A percentile compares a stretch with the other conserved stretches of the same genome.
Evolutionary conservation across 495 filamentous ascomycete species (phyloP).

Genomic region (Lophium mytilinum): DNA sequence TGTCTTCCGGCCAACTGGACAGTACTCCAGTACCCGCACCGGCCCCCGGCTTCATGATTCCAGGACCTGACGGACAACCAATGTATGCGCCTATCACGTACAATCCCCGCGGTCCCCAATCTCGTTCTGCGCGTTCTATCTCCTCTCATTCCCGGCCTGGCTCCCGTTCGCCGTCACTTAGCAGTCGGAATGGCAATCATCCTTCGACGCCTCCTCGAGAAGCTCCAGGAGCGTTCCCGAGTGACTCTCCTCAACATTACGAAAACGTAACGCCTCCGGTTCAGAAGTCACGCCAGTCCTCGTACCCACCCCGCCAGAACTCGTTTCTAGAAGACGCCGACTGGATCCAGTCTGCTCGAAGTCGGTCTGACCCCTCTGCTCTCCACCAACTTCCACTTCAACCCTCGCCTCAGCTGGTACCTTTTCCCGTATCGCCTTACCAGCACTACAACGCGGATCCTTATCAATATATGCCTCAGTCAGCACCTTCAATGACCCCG

Average conservation of each 20-base stretch:
- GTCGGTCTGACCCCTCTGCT: conserved; percentile 20
- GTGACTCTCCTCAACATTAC: conserved; percentile 11
- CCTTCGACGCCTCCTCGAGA: conserved; percentile 24
- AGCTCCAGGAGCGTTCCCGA: conserved; percentile 20
- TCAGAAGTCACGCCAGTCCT: conserved; percentile 22
- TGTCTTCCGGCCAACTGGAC: conserved; percentile 4
- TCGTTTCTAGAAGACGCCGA: conserved; percentile 25
- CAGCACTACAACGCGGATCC: conserved; percentile 19
- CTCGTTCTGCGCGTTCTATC: conserved; percentile 6
- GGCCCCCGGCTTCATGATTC: conserved; percentile 28
- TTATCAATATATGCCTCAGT: conserved; percentile 11
- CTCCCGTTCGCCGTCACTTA: conserved; percentile 30
- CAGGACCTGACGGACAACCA: conserved; percentile 29
- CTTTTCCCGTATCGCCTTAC: conserved; percentile 20
- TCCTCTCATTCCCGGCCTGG: conserved; percentile 17
- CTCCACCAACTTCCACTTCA: conserved; percentile 13
- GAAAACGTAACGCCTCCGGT: conserved; percentile 23
- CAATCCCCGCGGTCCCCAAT: conserved; percentile 14
- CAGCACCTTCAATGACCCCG: not conserved
- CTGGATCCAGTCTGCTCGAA: not conserved
- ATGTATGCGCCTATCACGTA: conserved; percentile 27
- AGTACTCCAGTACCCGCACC: not conserved
- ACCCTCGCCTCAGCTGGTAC: conserved; percentile 2
- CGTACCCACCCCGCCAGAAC: conserved; percentile 24
- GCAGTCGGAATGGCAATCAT: conserved; percentile 17